These are phyloP conservation scores for Colletotrichum tanaceti DNA, from an alignment of 2,329 filamentous ascomycete species.

Conservation along the genomic window DNA sequence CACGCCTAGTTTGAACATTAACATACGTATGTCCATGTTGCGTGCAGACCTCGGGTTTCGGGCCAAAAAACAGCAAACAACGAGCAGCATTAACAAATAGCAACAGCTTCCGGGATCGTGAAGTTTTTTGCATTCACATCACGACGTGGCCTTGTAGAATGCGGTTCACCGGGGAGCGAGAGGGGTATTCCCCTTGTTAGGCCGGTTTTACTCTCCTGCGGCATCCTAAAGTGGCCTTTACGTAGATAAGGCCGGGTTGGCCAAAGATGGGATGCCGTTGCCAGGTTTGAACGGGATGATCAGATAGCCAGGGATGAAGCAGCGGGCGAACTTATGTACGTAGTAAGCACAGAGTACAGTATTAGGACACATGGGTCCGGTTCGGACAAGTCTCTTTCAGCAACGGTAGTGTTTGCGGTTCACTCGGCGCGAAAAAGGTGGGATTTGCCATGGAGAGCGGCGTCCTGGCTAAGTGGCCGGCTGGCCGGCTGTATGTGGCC, in stretches of 20 bases:
- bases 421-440: neutral
- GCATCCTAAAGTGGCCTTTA: constrained; percentile 16
- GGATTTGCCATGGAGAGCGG: neutral
- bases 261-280: constrained; percentile 28
- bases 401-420: neutral
- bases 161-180: constrained; percentile 1
- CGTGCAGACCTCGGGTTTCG: neutral
- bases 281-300: neutral
- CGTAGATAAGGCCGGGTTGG: neutral
- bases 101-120: neutral
- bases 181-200: constrained; percentile 6
- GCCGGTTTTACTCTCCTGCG: neutral
- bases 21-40: neutral
- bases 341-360: too few relatives aligned
- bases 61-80: constrained; percentile 19
- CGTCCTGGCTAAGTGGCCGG: too few relatives aligned
- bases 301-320: constrained; percentile 5
- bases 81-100: constrained; percentile 7
- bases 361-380: neutral
- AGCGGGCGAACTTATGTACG: constrained; percentile 7
- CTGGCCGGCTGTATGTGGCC: neutral
- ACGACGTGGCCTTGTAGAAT: constrained; percentile 16
- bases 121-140: constrained; percentile 8
- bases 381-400: neutral
- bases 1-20: constrained; percentile 18